Evolutionary conservation across 495 filamentous ascomycete species (phyloP), one percentile per base, ranked within the genome.

Genomic region (Cairneyella variabilis): DNA sequence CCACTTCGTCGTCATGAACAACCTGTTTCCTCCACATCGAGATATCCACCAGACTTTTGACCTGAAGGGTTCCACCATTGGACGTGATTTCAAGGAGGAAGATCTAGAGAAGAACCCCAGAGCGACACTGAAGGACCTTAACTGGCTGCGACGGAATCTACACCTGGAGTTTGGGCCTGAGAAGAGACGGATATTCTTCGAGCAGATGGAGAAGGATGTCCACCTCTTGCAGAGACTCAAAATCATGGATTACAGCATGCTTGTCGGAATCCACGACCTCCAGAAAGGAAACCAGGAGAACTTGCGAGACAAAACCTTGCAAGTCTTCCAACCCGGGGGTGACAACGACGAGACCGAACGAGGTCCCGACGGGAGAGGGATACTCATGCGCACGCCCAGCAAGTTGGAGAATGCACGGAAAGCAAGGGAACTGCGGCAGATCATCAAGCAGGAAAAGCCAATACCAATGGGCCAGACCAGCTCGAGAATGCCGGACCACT

Each of bases 1-100:
- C 54, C 95, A 99, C 67, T 99, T 99, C 59, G 95, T 99, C 28
- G 90, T 99, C 60, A 99, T 99, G 93, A 99, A 99, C 76, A 99
- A 99, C 62, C 79, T 99, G 17, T 97, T 99, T 61, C 93, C 93
- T 16, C 93, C 93, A 3, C 93, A 99, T 69, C 82, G 91, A 47
- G 93, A 99, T 68, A 97, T 99, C 50, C 93, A 99, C 71, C 82
- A 90, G 60, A 97, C 91, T 3, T 99, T 96, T 59, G 93, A 99
- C 63, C 66, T 99, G 51, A 99, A 99, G 68, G 93, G 93, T n/a
- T 97, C 92, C 14, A 97, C 91, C 0, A 82, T 97, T 56, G 93
- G 93, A 26, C 81, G 93, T 57, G 90, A 97, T 63, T 88, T 90
- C 66, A 86, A 76, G 53, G 95, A 97, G 65, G 90, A 95, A 38